Evolutionary conservation across 2,329 filamentous ascomycete genomes (phyloP), one percentile per base, ranked within the genome.

Genomic region (Cadophora malorum): DNA sequence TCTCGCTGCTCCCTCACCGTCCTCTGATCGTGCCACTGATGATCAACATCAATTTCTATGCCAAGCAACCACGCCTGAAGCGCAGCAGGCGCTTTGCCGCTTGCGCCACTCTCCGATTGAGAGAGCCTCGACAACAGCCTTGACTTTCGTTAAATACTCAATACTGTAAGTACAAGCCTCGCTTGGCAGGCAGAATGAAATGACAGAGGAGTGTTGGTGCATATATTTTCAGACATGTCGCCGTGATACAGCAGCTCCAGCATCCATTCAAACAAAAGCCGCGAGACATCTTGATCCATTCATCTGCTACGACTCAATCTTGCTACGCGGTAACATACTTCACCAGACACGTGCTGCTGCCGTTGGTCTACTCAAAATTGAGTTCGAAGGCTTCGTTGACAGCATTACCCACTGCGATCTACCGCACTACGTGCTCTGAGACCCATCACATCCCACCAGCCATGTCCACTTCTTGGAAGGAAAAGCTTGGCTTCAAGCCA

Each of bases 401-500:
- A 21, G 45, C 19, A 5, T 49, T 19, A 21, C 19, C 45, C 45
- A 21, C 45, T 9, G 45, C 45, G 21, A 49, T 21, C 5, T 49
- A 21, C 45, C 4, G 6, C 2, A 49, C 45, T 21, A 21, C 19
- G 45, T 21, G 2, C 45, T 49, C 19, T 21, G 6, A 21, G 45
- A 47, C 5, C 45, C 45, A 49, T 6, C 19, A 49, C 4, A 49
- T 21, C n/a, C 45, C 7, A 21, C n/a, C 25, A 7, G 47, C 0
- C 16, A 62, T 62, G 59, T 1, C 59, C 1, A 31, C 12, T 14
- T 21, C 59, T 8, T 19, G 33, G 21, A 62, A 62, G 45, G 59
- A 49, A 21, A 62, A 21, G 23, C 47, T 62, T 21, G 59, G 59
- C 25, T 38, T 62, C 56, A 59, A 59, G 56, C 56, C 33, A 41